Evolutionary conservation across 2,329 filamentous ascomycete species (phyloP), one percentile per base, ranked within the genome.

Genomic region (Pseudogymnoascus pannorum): DNA sequence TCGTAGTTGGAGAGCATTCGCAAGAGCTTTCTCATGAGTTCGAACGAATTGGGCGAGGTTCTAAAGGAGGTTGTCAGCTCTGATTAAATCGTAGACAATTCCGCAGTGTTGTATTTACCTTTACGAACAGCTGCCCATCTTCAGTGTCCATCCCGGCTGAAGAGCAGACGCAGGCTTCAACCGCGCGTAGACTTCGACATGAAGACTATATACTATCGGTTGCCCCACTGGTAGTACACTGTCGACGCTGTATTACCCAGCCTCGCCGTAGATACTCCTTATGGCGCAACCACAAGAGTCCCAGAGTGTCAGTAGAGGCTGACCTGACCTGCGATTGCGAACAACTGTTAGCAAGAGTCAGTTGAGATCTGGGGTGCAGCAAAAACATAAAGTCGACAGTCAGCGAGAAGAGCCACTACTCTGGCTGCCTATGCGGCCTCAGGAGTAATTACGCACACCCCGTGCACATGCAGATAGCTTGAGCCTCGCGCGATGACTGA

Each of bases 21-120:
- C 94, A 65, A 99, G 84, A 36, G 92, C 93, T 78, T 96, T 96
- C 77, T 99, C 94, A 79, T 99, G 92, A 61, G 92, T 96, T 65
- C 92, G 91, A 76, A 99, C 92, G 77, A 96, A 97, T 77, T 88
- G 88, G 73, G 93, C 92, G 74, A 99, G 83, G 82, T 96, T 94
- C 93, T 97, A 74, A 63, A 38, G 60, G 29, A 64, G 69, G 76
- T n/a, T 29, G 63, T 51, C 14, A 60, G 24, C 22, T 51, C 59
- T 64, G 62, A 59, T 20, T 58, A 16, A 14, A 24, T 33, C 26
- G 16, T 36, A n/a, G 29, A 24, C 11, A 16, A 6, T 8, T n/a
- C 2, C 9, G 24, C 7, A 12, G 54, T 29, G 5, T 35, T n/a
- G n/a, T 58, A 54, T 78, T 65, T 81, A 90, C 89, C 86, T 92